A percentile compares a stretch with the other conserved stretches of the same genome.
These are phyloP conservation scores for Cystobasidium onofrii DNA, from an alignment of 768 basidiomycete genomes.

Conservation along the genomic window DNA sequence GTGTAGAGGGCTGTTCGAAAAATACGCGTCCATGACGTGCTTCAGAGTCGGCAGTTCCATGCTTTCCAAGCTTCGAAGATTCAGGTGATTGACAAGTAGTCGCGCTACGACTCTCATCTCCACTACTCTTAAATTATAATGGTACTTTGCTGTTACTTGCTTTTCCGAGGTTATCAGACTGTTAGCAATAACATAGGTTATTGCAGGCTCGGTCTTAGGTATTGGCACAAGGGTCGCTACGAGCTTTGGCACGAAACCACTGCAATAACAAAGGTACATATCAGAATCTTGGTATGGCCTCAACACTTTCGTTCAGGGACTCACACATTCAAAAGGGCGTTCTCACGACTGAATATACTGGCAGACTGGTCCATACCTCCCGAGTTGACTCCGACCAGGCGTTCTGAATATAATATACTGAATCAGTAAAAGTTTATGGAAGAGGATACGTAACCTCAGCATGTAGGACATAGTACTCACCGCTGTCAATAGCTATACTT, in stretches of 20 bases:
- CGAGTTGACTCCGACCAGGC: slow-evolving; percentile 44
- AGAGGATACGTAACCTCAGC: not conserved
- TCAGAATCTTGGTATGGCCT: not conserved
- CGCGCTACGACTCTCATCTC: slow-evolving; percentile 75
- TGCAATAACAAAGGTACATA: not conserved
- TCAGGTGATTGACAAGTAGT: slow-evolving; percentile 59
- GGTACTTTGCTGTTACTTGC: slow-evolving; percentile 61
- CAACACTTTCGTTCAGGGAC: not conserved
- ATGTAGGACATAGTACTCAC: slow-evolving; percentile 50
- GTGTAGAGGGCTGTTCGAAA: slow-evolving; percentile 23
- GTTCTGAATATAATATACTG: slow-evolving; percentile 19
- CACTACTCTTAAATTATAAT: slow-evolving; percentile 77
- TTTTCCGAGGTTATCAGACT: slow-evolving; percentile 76
- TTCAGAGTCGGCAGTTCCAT: slow-evolving; percentile 35
- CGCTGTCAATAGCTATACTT: slow-evolving; percentile 70
- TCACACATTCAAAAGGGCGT: slow-evolving; percentile 52
- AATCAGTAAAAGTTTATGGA: not conserved
- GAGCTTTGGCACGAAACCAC: slow-evolving; percentile 63
- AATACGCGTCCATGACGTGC: slow-evolving; percentile 37
- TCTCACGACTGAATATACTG: slow-evolving; percentile 65
- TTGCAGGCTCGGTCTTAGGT: slow-evolving; percentile 50
- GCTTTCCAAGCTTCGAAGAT: slow-evolving; percentile 18
- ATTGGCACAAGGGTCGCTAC: slow-evolving; percentile 61
- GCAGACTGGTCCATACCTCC: slow-evolving; percentile 78
- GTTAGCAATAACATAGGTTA: slow-evolving; percentile 66